Percentiles rank a stretch among this genome's conserved stretches.
Evolutionary conservation across 768 basidiomycete genomes (phyloP).

Genomic region (Mycena venus): DNA sequence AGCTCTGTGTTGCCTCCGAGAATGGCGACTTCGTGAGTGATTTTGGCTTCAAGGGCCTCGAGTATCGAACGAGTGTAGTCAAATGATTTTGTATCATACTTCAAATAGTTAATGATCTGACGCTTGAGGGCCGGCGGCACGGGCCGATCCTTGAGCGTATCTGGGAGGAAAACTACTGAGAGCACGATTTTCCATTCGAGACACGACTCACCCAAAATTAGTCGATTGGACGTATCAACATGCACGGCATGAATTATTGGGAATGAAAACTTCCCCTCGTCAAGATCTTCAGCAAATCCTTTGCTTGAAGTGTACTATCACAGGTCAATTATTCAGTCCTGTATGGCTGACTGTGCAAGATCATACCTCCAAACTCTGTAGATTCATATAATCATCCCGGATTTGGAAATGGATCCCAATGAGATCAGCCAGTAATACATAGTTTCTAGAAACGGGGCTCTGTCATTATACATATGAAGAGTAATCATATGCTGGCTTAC

Average conservation of each 20-base stretch:
- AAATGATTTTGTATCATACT: no score
- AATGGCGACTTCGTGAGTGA: no score
- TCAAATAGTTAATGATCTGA: no score
- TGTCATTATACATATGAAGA: no score
- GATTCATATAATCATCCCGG: neutral
- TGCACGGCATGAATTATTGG: neutral
- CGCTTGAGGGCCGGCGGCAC: no score
- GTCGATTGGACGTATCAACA: neutral
- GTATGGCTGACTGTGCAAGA: neutral
- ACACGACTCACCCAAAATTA: neutral
- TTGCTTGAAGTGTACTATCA: neutral
- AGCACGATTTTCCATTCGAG: no score
- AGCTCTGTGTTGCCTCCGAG: no score
- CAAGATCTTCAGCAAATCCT: neutral
- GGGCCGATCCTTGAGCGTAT: no score
- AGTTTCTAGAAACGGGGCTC: neutral
- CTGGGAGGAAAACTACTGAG: no score
- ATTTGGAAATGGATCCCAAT: neutral
- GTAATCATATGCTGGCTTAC: neutral
- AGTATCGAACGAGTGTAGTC: no score
- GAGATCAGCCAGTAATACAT: neutral
- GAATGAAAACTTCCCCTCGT: neutral
- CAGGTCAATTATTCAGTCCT: neutral
- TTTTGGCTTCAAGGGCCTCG: no score
- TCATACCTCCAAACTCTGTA: neutral